phyloP scores from a whole-genome alignment of 768 basidiomycete species.

The Suillus sp. region DNA sequence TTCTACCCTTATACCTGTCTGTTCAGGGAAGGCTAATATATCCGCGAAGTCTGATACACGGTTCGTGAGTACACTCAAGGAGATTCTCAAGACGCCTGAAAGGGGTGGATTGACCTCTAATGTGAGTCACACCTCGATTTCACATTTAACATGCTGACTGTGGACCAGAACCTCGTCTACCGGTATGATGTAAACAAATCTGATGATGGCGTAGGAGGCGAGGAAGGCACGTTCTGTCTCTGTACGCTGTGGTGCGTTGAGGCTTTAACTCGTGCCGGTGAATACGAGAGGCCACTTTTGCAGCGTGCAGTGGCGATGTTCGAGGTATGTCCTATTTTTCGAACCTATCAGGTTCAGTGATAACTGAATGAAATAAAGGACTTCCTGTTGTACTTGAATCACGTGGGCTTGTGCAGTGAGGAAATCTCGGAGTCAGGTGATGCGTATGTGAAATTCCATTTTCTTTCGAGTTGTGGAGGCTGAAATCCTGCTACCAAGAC shows the following conservation, averaged over 20 bases:
- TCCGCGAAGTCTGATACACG: constrained; percentile 73
- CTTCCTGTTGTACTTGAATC: constrained; percentile 82
- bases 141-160: constrained; percentile 5
- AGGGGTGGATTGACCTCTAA: constrained; percentile 91
- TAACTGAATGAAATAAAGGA: constrained; percentile 45
- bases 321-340: constrained; percentile 55
- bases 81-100: constrained; percentile 84
- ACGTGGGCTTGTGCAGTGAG: constrained; percentile 84
- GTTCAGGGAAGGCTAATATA: not conserved
- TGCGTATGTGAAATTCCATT: constrained; percentile 50
- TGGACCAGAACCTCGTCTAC: constrained; percentile 74
- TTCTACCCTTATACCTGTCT: constrained; percentile 1
- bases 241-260: constrained; percentile 89
- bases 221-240: constrained; percentile 93
- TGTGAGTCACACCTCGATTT: constrained; percentile 34
- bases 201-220: constrained; percentile 93
- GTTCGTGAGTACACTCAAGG: constrained; percentile 82
- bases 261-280: constrained; percentile 85
- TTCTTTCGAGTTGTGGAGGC: constrained; percentile 3
- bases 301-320: constrained; percentile 82
- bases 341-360: not conserved
- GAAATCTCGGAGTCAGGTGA: constrained; percentile 87
- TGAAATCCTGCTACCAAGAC: constrained; percentile 39
- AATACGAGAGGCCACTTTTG: constrained; percentile 69
- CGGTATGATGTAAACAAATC: constrained; percentile 86